Percentiles rank a stretch among this genome's conserved stretches.
phyloP scores from a whole-genome alignment of 108 stramenopile genomes.

The Nitzschia sp. region DNA sequence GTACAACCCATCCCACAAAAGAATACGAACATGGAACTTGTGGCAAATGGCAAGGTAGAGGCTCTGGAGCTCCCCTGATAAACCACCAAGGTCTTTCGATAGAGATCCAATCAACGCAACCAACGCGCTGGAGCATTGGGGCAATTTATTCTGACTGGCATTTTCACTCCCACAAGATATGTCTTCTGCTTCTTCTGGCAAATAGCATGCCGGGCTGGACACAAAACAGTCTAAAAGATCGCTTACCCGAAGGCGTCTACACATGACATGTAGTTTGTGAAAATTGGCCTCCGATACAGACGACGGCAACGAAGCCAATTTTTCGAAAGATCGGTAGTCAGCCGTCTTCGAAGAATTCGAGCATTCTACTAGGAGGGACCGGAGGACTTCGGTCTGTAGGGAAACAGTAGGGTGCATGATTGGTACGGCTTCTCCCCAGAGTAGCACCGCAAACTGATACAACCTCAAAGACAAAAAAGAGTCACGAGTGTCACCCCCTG shows the following conservation, averaged over 20 bases:
- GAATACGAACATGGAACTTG: conserved; percentile 42
- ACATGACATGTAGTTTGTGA: conserved; percentile 61
- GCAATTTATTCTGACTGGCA: not conserved
- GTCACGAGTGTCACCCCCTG: conserved; percentile 17
- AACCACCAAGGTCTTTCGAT: conserved; percentile 11
- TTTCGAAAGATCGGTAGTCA: conserved; percentile 4
- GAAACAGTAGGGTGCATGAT: conserved; percentile 50
- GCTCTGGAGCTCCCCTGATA: conserved; percentile 32
- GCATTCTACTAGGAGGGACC: conserved; percentile 28
- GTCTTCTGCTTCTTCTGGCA: conserved; percentile 9
- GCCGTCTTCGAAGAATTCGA: not conserved
- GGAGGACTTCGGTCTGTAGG: conserved; percentile 46
- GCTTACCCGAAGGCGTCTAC: conserved; percentile 59
- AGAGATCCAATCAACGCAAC: conserved; percentile 20
- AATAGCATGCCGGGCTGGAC: conserved; percentile 28
- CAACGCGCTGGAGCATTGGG: conserved; percentile 23
- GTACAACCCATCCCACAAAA: conserved; percentile 72
- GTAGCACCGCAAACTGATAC: conserved; percentile 49
- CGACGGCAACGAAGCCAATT: conserved; percentile 15
- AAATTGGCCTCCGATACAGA: conserved; percentile 33
- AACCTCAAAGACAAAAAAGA: conserved; percentile 44
- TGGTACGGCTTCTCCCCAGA: conserved; percentile 73
- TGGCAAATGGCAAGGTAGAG: conserved; percentile 68
- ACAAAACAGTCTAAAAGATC: conserved; percentile 67
- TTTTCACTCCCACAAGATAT: not conserved